These are phyloP conservation scores for Pelargonium cotyledonis DNA, from an alignment of 441 rosid genomes.

Conservation along the genomic window DNA sequence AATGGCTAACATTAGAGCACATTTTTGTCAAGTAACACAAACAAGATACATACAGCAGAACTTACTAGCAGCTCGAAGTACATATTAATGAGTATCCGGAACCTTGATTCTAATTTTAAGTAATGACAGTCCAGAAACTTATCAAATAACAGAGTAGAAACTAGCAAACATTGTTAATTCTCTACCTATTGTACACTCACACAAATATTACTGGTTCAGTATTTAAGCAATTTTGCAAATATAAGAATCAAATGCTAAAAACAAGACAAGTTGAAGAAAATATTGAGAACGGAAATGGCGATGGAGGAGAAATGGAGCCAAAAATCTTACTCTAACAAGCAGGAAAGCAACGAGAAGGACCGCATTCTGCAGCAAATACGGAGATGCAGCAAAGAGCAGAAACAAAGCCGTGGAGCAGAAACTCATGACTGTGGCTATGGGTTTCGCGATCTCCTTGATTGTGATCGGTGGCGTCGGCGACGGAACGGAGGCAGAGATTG, in stretches of 20 bases:
- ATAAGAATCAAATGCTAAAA: not conserved
- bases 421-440: conserved; percentile 15
- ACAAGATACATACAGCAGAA: not conserved
- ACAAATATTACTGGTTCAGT: not conserved
- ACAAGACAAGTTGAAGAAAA: not conserved
- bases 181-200: not conserved
- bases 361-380: conserved; percentile 52
- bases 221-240: not conserved
- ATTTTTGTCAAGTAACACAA: not conserved
- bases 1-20: no score
- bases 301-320: not conserved
- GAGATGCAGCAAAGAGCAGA: conserved; percentile 59
- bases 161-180: not conserved
- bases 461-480: conserved; percentile 27
- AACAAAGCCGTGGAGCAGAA: conserved; percentile 54
- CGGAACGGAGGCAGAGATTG: conserved; percentile 19
- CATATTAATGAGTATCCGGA: not conserved
- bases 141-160: not conserved
- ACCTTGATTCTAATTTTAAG: not conserved
- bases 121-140: no score
- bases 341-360: conserved; percentile 63
- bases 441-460: conserved; percentile 19
- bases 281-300: not conserved
- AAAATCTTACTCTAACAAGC: conserved; percentile 59
- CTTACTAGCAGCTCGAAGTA: not conserved